phyloP scores from a whole-genome alignment of 345 rosid species.

The Nephelium lappaceum region DNA sequence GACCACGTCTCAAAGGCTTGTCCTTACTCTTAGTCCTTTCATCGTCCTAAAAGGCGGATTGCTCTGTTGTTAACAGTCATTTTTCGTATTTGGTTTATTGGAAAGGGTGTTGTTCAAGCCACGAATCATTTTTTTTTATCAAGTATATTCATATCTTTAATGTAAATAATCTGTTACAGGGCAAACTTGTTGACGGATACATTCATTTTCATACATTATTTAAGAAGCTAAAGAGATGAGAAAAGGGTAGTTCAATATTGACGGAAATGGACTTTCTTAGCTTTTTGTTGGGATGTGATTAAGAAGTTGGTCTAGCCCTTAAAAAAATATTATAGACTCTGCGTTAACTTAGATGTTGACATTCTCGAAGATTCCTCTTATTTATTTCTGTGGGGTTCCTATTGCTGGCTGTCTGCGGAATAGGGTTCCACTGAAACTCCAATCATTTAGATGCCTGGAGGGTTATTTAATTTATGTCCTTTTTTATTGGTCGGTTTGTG shows the following conservation, averaged over 20 bases:
- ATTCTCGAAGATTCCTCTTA: background rate
- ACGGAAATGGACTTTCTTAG: too few species aligned
- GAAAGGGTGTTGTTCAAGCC: background rate
- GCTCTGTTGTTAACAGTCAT: background rate
- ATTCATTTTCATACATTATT: too few species aligned
- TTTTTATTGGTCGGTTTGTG: background rate
- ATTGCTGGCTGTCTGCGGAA: background rate
- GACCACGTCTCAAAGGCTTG: background rate
- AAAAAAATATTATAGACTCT: background rate
- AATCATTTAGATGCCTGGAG: background rate
- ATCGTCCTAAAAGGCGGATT: constrained; percentile 6
- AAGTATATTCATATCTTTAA: background rate
- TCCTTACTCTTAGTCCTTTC: background rate
- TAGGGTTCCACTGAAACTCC: background rate
- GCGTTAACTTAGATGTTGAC: background rate
- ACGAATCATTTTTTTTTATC: background rate
- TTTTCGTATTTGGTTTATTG: background rate
- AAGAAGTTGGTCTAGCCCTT: background rate
- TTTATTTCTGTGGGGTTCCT: background rate
- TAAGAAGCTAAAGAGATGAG: too few species aligned
- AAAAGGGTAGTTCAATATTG: too few species aligned
- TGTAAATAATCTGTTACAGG: background rate
- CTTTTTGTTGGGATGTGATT: background rate
- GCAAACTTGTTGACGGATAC: background rate
- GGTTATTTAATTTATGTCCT: too few species aligned